Base-by-base conservation (phyloP, 768 basidiomycete species). In the Lentinula raphanica region DNA sequence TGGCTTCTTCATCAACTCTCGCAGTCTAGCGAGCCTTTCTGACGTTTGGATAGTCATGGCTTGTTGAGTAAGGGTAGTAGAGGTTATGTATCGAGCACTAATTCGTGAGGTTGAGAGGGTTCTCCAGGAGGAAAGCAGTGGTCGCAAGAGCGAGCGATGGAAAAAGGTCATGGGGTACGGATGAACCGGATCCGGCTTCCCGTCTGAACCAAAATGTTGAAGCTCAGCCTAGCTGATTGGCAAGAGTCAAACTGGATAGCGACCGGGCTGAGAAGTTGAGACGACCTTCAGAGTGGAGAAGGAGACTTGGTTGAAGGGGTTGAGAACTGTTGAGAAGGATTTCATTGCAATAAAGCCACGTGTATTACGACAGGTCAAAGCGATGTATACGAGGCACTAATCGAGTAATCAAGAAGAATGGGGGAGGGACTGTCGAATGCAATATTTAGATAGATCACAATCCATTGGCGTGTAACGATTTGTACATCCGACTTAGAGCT, bases 1-100 rank as follows among this genome's bases (percentile, higher is more conserved):
- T 28, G 75, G 72, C 64, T 76, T 69, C 56, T 72, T 77, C 90
- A 96, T 90, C 65, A 92, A 73, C 68, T 80, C 79, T 49, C 93
- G 76, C 49, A 96, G 76, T 49, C 71, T 76, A 21, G 76, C 73
- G 5, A 96, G 76, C 54, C 88, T 78, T 50, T 80, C 71, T 3
- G 83, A 76, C 3, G 91, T 92, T 69, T 86, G 65, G 27, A 91
- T 82, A 2, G 73, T 83, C 29, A 76, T 74, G 11, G 66, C 67
- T 13, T 70, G 72, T 19, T 28, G 28, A 7, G 51, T n/a, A n/a
- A 36, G 27, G 2, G 51, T 25, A 2, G 51, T 23, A 8, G 40
- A 39, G 23, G 36, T 15, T 39, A 35, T 35, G 3, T 17, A 6
- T 25, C 38, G 36, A 27, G 28, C 13, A 3, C 27, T 17, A 8